Evolutionary conservation across 2,329 filamentous ascomycete genomes (phyloP).

Genomic region (Cryphonectria carpinicola): DNA sequence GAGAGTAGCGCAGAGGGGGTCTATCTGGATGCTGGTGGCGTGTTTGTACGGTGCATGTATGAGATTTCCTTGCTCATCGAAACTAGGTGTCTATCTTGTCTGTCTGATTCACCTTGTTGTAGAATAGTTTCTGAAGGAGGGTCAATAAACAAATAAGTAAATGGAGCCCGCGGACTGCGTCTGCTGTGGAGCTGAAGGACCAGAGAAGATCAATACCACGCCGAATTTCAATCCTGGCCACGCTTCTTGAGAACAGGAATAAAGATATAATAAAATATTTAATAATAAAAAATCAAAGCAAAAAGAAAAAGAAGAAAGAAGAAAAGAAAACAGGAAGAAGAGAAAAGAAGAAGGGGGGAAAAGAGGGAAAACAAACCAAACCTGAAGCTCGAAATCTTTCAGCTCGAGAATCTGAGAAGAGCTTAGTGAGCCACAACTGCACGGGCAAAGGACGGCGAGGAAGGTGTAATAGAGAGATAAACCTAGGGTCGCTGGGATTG

Average conservation of each 20-base stretch:
- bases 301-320: not conserved
- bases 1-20: not conserved
- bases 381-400: not conserved
- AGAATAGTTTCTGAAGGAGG: not conserved
- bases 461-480: not conserved
- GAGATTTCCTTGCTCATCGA: not conserved
- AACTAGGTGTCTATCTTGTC: not conserved
- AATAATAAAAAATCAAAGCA: not conserved
- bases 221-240: not conserved
- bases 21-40: not conserved
- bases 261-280: too few relatives aligned
- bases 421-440: slow-evolving; percentile 2
- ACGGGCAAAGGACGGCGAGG: not conserved
- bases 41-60: not conserved
- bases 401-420: not conserved
- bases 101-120: not conserved
- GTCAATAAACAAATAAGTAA: not conserved
- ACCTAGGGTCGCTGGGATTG: not conserved
- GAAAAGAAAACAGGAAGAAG: not conserved
- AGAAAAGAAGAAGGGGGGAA: not conserved
- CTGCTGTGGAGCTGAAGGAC: not conserved
- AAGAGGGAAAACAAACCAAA: not conserved
- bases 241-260: too few relatives aligned
- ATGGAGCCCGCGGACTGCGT: slow-evolving; percentile 2
- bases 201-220: not conserved